These are phyloP conservation scores for Oryza meyeriana DNA, from an alignment of 176 grass and related monocot species.

Conservation along the genomic window DNA sequence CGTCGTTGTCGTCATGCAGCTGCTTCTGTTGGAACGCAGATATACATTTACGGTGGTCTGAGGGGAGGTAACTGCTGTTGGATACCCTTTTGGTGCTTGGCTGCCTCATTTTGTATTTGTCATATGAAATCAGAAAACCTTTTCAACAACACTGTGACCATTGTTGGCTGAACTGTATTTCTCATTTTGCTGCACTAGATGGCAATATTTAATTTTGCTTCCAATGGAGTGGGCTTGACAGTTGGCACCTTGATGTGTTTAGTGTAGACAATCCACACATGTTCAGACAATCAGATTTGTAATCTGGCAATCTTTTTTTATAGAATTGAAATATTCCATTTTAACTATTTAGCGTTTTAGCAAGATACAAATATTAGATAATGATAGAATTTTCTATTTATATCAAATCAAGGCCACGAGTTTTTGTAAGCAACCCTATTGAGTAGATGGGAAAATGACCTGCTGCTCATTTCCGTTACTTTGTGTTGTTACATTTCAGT, in stretches of 20 bases:
- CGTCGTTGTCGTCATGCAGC: conserved; percentile 94
- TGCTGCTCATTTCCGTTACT: conserved; percentile 26
- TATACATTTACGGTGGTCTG: conserved; percentile 90
- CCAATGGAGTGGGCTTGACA: background rate
- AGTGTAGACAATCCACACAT: background rate
- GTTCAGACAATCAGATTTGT: conserved; percentile 30
- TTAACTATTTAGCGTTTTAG: background rate
- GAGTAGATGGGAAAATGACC: background rate
- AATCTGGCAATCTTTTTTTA: background rate
- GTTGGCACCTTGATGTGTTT: conserved; percentile 6
- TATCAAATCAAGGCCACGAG: conserved; percentile 7
- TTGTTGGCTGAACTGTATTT: conserved; percentile 4
- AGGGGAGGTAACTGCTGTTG: conserved; percentile 71
- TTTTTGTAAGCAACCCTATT: conserved; percentile 12
- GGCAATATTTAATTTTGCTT: conserved; percentile 6
- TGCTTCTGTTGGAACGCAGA: conserved; percentile 75
- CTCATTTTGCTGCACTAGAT: conserved; percentile 24
- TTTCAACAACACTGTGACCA: background rate
- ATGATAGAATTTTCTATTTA: conserved; percentile 9
- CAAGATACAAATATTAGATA: background rate
- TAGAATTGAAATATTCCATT: background rate
- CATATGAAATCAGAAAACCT: background rate
- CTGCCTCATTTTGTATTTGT: background rate
- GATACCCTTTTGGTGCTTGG: conserved; percentile 3
- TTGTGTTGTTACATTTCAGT: background rate